Percentiles rank a stretch among this genome's conserved stretches.
These are phyloP conservation scores for Thyridium curvatum DNA, from an alignment of 2,329 filamentous ascomycete species.

Conservation along the genomic window DNA sequence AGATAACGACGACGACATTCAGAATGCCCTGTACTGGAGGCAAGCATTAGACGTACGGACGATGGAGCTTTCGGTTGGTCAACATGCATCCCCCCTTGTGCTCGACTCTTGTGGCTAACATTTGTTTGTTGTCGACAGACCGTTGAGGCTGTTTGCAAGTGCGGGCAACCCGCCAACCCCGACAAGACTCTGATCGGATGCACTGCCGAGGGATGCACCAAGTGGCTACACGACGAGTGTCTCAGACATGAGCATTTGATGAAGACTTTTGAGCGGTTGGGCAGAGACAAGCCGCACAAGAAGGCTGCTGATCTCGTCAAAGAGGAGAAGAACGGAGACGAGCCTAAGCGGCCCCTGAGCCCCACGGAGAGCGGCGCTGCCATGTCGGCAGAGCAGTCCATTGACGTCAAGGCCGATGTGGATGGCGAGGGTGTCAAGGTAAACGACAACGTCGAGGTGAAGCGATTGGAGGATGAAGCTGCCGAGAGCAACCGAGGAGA, in stretches of 20 bases:
- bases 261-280: slow-evolving; percentile 42
- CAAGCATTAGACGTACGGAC: slow-evolving; percentile 55
- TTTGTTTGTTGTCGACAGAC: slow-evolving; percentile 25
- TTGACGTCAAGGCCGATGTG: slow-evolving; percentile 42
- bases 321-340: slow-evolving; percentile 31
- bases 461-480: slow-evolving; percentile 18
- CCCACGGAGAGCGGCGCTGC: slow-evolving; percentile 44
- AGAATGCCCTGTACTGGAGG: slow-evolving; percentile 56
- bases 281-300: slow-evolving; percentile 42
- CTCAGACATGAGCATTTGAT: slow-evolving; percentile 49
- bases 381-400: slow-evolving; percentile 41
- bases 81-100: not conserved
- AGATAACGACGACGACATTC: slow-evolving; percentile 57
- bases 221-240: slow-evolving; percentile 60
- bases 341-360: slow-evolving; percentile 40
- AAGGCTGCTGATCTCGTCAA: slow-evolving; percentile 23
- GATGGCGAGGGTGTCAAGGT: slow-evolving; percentile 24
- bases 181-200: slow-evolving; percentile 55
- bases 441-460: slow-evolving; percentile 28
- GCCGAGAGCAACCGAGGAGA: not conserved
- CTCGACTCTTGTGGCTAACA: slow-evolving; percentile 1
- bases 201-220: slow-evolving; percentile 44
- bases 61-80: slow-evolving; percentile 51
- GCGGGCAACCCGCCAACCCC: slow-evolving; percentile 54
- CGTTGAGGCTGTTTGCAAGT: slow-evolving; percentile 52